Evolutionary conservation across 345 rosid species (phyloP).

Genomic region (Luvunga scandens): DNA sequence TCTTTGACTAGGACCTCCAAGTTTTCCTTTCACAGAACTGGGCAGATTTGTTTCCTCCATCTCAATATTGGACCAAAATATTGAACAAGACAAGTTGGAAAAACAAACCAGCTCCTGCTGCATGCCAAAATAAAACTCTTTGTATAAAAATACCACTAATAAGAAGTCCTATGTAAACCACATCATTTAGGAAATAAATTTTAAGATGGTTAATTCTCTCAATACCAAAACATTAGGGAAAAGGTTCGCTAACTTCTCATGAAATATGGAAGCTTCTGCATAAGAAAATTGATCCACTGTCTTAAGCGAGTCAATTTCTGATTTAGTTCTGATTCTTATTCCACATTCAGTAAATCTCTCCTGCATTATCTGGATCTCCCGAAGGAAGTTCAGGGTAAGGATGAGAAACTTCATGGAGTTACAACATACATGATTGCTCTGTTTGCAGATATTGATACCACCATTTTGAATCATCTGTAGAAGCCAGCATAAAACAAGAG

Average conservation of each 20-base stretch:
- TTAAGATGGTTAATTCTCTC: slow-evolving; percentile 8
- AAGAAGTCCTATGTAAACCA: neutral
- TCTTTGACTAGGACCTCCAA: slow-evolving; percentile 98
- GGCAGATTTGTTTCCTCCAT: slow-evolving; percentile 52
- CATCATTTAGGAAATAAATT: slow-evolving; percentile 4
- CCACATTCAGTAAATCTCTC: slow-evolving; percentile 38
- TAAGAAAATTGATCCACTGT: slow-evolving; percentile 27
- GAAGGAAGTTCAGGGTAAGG: slow-evolving; percentile 53
- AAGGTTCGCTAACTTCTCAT: slow-evolving; percentile 42
- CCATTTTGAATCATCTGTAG: slow-evolving; percentile 61
- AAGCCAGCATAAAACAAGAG: slow-evolving; percentile 3
- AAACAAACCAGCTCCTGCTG: slow-evolving; percentile 71
- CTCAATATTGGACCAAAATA: slow-evolving; percentile 52
- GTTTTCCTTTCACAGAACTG: slow-evolving; percentile 74
- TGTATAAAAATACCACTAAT: slow-evolving; percentile 2
- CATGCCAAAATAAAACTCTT: slow-evolving; percentile 21
- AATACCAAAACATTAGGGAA: slow-evolving; percentile 59
- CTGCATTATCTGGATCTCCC: slow-evolving; percentile 61
- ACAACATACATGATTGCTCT: slow-evolving; percentile 39
- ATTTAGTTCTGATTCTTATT: slow-evolving; percentile 21
- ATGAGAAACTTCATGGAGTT: slow-evolving; percentile 61
- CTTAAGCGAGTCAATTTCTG: slow-evolving; percentile 28
- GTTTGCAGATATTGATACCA: slow-evolving; percentile 43
- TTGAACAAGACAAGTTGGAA: slow-evolving; percentile 58
- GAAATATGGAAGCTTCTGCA: slow-evolving; percentile 30